Conservation (phyloP, 805 yeast genomes). For the Martiniozyma abietophila region DNA sequence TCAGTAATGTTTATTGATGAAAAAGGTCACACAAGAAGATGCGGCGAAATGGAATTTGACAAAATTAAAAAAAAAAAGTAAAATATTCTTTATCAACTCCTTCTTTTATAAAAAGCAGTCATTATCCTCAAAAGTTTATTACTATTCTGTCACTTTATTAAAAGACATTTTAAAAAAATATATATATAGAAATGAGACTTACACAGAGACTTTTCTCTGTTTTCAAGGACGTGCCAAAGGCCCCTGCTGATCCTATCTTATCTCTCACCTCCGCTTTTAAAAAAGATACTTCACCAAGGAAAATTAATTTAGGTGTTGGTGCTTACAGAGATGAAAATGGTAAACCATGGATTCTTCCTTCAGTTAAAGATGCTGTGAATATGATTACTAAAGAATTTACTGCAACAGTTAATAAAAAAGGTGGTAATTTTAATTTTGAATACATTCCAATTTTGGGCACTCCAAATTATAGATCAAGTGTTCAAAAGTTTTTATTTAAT, state of each 20-base stretch:
- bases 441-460: constrained; percentile 83
- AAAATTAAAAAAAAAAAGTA: too few relatives aligned
- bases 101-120: too few relatives aligned
- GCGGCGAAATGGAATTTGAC: too few relatives aligned
- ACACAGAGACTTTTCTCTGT: not conserved
- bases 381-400: too few relatives aligned
- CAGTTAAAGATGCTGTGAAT: constrained; percentile 57
- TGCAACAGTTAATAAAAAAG: constrained; percentile 10
- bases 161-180: too few relatives aligned
- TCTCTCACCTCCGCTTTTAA: constrained; percentile 71
- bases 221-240: constrained; percentile 19
- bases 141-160: too few relatives aligned
- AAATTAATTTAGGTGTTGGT: constrained; percentile 67
- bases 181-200: too few relatives aligned
- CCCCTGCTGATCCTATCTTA: constrained; percentile 82
- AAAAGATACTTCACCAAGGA: constrained; percentile 50
- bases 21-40: too few relatives aligned
- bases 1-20: too few relatives aligned
- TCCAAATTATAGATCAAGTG: constrained; percentile 53
- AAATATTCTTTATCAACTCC: too few relatives aligned
- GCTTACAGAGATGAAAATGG: constrained; percentile 90
- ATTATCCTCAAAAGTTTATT: too few relatives aligned
- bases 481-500: constrained; percentile 63
- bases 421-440: constrained; percentile 59
- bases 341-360: constrained; percentile 79